Evolutionary conservation across 495 filamentous ascomycete genomes (phyloP).

Genomic region (Daldinia loculata): DNA sequence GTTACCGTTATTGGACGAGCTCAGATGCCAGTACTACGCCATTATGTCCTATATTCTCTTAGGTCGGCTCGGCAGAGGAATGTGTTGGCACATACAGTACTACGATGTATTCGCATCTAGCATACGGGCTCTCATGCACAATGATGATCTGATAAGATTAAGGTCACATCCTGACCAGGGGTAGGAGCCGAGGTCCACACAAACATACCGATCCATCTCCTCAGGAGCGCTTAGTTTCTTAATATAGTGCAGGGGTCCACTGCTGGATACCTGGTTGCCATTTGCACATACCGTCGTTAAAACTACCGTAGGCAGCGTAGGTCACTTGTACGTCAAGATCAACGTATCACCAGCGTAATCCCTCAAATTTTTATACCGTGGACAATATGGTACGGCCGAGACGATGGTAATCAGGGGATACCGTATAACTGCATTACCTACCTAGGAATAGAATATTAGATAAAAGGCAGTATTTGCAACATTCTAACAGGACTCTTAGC

Average conservation of each 20-base stretch:
- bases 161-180: not conserved
- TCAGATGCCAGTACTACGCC: not conserved
- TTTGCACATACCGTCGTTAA: too few species aligned
- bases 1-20: not conserved
- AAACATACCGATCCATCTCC: not conserved
- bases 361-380: not conserved
- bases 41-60: not conserved
- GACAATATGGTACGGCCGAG: not conserved
- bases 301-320: not conserved
- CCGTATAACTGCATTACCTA: not conserved
- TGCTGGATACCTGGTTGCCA: not conserved
- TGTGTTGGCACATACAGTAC: not conserved
- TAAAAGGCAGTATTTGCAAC: not conserved
- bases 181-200: not conserved
- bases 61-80: not conserved
- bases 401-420: not conserved
- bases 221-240: too few species aligned
- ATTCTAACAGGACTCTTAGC: not conserved
- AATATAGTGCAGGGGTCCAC: too few species aligned
- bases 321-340: not conserved
- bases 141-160: constrained; percentile 4
- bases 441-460: not conserved
- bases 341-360: not conserved
- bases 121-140: not conserved
- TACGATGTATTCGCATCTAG: not conserved